phyloP scores from a whole-genome alignment of 768 basidiomycete species.

The Trametes cinnabarina region DNA sequence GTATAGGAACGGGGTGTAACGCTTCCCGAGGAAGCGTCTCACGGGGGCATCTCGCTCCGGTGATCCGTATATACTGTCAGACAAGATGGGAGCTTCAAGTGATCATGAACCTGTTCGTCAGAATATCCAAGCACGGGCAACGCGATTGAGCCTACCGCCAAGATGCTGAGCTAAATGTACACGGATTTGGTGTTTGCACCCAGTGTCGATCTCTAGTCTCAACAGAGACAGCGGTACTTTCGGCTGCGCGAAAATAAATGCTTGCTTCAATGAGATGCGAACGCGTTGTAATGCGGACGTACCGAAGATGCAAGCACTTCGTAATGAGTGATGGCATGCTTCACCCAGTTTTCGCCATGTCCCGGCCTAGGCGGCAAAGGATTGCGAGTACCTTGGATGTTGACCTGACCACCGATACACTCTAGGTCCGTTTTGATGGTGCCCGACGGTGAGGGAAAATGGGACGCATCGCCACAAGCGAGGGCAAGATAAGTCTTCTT shows the following conservation, averaged over 20 bases:
- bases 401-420: constrained; percentile 2
- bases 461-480: constrained; percentile 1
- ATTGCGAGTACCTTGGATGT: not conserved
- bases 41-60: not conserved
- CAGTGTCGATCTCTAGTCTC: not conserved
- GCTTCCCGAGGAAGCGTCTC: not conserved
- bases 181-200: constrained; percentile 11
- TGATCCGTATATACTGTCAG: not conserved
- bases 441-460: not conserved
- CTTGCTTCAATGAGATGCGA: no score
- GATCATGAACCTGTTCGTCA: not conserved
- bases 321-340: not conserved
- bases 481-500: constrained; percentile 14
- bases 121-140: not conserved
- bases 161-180: constrained; percentile 9
- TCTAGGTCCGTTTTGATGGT: not conserved
- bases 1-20: not conserved
- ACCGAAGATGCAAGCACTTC: constrained; percentile 7
- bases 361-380: not conserved
- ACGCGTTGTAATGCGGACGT: not conserved
- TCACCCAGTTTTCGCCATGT: constrained; percentile 1
- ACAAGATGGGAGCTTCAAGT: not conserved
- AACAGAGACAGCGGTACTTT: constrained; percentile 6
- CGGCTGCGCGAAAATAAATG: not conserved
- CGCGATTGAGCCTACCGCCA: not conserved